These are phyloP conservation scores for Euptelea pleiosperma DNA, from an alignment of 164 flowering plant species.

Conservation along the genomic window DNA sequence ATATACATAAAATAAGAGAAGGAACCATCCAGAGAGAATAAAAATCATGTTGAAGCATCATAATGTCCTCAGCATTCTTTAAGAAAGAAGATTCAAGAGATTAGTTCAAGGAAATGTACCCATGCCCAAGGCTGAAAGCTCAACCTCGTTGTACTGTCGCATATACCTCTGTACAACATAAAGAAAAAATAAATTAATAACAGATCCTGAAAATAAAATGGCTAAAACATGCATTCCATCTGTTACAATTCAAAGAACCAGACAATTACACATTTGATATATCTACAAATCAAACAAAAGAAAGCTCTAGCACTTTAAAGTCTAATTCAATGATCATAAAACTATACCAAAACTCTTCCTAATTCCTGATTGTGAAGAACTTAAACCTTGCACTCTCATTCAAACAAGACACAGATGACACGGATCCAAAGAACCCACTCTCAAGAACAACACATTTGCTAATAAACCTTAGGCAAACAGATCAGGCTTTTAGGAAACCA, in stretches of 20 bases:
- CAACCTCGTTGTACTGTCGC: conserved; percentile 64
- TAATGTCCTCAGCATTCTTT: too few relatives aligned
- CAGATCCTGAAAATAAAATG: background rate
- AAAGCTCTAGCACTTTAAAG: background rate
- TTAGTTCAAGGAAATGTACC: conserved; percentile 27
- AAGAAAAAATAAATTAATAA: background rate
- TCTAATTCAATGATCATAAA: background rate
- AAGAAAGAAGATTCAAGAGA: background rate
- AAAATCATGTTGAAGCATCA: too few relatives aligned
- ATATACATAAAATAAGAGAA: too few relatives aligned
- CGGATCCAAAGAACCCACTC: too few relatives aligned
- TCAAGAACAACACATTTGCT: too few relatives aligned
- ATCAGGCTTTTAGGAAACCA: too few relatives aligned
- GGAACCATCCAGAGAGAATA: too few relatives aligned
- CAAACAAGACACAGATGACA: background rate
- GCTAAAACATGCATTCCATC: too few relatives aligned
- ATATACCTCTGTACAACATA: conserved; percentile 53
- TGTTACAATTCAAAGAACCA: too few relatives aligned
- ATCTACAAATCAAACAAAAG: too few relatives aligned
- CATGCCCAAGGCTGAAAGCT: conserved; percentile 76
- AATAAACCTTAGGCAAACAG: too few relatives aligned
- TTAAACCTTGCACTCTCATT: background rate
- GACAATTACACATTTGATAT: background rate
- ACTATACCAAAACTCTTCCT: background rate
- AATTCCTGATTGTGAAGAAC: background rate